Percentiles rank a stretch among this genome's conserved stretches.
Evolutionary conservation across 805 yeast genomes (phyloP).

Genomic region (Huiozyma sinensis): DNA sequence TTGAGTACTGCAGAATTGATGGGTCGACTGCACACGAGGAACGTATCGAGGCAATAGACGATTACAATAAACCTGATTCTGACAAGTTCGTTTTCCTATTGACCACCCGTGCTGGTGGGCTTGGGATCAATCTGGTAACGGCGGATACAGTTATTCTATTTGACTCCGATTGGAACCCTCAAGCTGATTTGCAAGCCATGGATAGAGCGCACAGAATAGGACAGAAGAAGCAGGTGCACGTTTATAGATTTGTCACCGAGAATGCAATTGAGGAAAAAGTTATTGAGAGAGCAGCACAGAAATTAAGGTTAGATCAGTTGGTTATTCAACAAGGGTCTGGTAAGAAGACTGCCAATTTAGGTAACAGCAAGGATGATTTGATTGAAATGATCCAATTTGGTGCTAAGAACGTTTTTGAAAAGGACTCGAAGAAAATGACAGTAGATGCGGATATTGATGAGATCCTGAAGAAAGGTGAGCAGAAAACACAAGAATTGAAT

Average conservation of each 20-base stretch:
- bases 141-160: constrained; percentile 84
- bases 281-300: constrained; percentile 89
- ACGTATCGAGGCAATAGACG: constrained; percentile 85
- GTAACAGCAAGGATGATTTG: constrained; percentile 48
- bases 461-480: constrained; percentile 70
- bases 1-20: constrained; percentile 83
- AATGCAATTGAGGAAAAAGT: constrained; percentile 94
- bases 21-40: constrained; percentile 91
- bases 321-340: constrained; percentile 84
- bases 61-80: constrained; percentile 71
- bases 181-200: constrained; percentile 96
- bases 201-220: constrained; percentile 97
- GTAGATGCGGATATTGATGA: constrained; percentile 66
- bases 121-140: constrained; percentile 84
- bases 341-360: constrained; percentile 29
- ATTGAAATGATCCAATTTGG: constrained; percentile 96
- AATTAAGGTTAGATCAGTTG: constrained; percentile 79
- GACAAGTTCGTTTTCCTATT: constrained; percentile 73
- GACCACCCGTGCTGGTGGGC: constrained; percentile 95
- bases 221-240: constrained; percentile 89
- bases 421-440: constrained; percentile 24
- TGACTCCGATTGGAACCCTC: constrained; percentile 97
- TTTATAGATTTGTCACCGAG: constrained; percentile 85
- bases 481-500: constrained; percentile 67
- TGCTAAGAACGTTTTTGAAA: constrained; percentile 77